phyloP scores from a whole-genome alignment of 2,329 filamentous ascomycete genomes.

The Emericellopsis cladophorae region DNA sequence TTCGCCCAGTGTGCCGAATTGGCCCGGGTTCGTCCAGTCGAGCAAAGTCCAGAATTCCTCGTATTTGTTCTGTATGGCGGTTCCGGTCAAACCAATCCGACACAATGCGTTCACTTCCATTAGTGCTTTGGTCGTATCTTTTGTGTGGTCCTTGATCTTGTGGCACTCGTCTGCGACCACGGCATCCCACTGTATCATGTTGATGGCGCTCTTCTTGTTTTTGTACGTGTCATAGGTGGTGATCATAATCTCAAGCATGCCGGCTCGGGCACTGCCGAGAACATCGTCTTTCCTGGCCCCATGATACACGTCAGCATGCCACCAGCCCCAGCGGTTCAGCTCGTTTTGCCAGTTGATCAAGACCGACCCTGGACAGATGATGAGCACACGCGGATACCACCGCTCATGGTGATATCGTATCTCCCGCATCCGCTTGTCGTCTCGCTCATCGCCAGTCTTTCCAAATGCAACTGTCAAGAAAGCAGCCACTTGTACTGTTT shows the following conservation, averaged over 20 bases:
- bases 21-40: conserved; percentile 89
- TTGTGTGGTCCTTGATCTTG: conserved; percentile 64
- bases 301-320: conserved; percentile 76
- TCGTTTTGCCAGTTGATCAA: conserved; percentile 89
- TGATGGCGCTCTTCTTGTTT: conserved; percentile 60
- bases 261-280: conserved; percentile 59
- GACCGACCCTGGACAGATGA: conserved; percentile 79
- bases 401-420: conserved; percentile 48
- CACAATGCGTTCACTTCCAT: conserved; percentile 84
- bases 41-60: conserved; percentile 93
- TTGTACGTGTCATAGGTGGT: conserved; percentile 90
- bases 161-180: conserved; percentile 94
- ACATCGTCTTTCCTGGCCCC: conserved; percentile 56
- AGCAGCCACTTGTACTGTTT: conserved; percentile 90
- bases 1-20: conserved; percentile 48
- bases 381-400: conserved; percentile 70
- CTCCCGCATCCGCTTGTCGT: conserved; percentile 78
- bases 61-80: conserved; percentile 95
- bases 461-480: conserved; percentile 88
- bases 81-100: conserved; percentile 85
- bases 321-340: conserved; percentile 86
- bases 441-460: conserved; percentile 81
- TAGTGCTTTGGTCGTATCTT: conserved; percentile 76
- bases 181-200: conserved; percentile 83
- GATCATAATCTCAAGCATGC: conserved; percentile 78